Conservation (phyloP, 352 stramenopile genomes). For the Pythium rishiriense region DNA sequence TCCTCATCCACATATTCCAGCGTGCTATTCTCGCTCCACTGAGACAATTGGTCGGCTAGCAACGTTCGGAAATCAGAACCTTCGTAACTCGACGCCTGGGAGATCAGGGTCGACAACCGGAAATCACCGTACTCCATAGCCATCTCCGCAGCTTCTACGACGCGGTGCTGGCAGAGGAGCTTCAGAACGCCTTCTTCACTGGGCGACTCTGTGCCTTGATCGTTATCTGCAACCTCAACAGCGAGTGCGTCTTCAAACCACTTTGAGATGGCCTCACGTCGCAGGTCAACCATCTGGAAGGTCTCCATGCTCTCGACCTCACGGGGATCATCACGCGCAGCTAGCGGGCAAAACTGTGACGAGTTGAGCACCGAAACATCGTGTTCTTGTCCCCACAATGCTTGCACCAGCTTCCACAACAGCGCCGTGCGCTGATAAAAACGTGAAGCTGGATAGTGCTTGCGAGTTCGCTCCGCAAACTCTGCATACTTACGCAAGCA, state of each 20-base stretch:
- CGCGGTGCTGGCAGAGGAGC: constrained; percentile 35
- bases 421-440: constrained; percentile 28
- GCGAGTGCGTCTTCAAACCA: constrained; percentile 70
- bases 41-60: constrained; percentile 31
- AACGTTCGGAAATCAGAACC: constrained; percentile 32
- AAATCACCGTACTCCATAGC: constrained; percentile 40
- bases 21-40: constrained; percentile 34
- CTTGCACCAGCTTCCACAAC: constrained; percentile 74
- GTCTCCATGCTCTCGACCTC: constrained; percentile 66
- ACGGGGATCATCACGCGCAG: constrained; percentile 57
- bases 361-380: constrained; percentile 22
- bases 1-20: constrained; percentile 34
- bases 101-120: constrained; percentile 39
- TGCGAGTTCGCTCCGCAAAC: constrained; percentile 35
- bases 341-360: constrained; percentile 38
- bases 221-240: not conserved
- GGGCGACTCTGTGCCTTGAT: not conserved
- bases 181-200: constrained; percentile 25
- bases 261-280: constrained; percentile 68
- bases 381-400: constrained; percentile 80
- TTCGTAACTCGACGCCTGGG: constrained; percentile 37
- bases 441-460: constrained; percentile 26
- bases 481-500: constrained; percentile 66
- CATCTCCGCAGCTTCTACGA: constrained; percentile 36
- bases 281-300: constrained; percentile 68